Base-by-base conservation (phyloP, 768 basidiomycete species). In the Boletus coccyginus region DNA sequence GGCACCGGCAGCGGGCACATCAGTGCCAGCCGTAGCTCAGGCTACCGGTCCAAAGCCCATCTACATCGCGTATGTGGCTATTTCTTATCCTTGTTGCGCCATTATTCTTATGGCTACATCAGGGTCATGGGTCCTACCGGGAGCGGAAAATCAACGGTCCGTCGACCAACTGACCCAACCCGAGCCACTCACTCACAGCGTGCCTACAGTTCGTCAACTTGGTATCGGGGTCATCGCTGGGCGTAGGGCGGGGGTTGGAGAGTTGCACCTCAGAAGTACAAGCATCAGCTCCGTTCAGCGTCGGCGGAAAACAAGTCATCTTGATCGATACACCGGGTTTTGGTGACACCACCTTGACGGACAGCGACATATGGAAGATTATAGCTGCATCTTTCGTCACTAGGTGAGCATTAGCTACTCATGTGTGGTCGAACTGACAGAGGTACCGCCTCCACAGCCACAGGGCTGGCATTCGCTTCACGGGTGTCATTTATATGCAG, bases 251-350 rank as follows among this genome's bases (percentile, higher is more conserved):
- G 47, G 71, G 68, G 17, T 46, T 75, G 45, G 68, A 73, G 53
- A 76, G 75, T 44, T 70, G 66, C 32, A 75, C 74, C 8, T 59
- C 67, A 0, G 62, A 70, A 50, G 63, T 70, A 44, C 73, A 74
- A 51, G 50, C 56, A 16, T 71, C 70, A 10, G n/a, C n/a, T 16
- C 59, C 53, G 13, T 67, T 73, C 50, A 33, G 9, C 21, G 35
- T 71, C 14, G 61, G 56, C 45, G 78, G 74, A 0, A 69, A 67
- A 31, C 59, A 55, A 31, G 73, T 85, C 16, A 72, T 74, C 4
- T 68, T 86, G n/a, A 75, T 86, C 49, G 84, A 86, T 59, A 85
- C 84, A 0, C 84, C 84, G 5, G 84, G 84, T 0, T 85, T 85
- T 55, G 84, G 84, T 53, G 82, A 85, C 60, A 79, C 82, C 2